Conservation (phyloP, 2,329 filamentous ascomycete species). For the Ceratocystis colombiana region DNA sequence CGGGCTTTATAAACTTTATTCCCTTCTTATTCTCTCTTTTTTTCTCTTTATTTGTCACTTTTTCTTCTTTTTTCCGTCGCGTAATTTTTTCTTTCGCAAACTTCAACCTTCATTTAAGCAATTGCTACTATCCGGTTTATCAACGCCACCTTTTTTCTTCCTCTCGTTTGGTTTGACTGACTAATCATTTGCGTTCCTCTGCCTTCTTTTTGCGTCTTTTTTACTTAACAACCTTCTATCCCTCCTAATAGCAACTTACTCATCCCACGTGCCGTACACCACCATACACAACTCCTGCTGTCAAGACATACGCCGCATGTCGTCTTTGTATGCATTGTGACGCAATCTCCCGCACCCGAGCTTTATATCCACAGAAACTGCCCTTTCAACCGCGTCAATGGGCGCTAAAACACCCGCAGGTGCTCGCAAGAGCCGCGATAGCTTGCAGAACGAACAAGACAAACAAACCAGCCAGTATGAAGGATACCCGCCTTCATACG, state of each 20-base stretch:
- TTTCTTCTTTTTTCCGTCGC: not conserved
- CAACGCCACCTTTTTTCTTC: not conserved
- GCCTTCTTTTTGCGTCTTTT: not conserved
- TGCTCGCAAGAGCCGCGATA: not conserved
- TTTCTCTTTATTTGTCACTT: not conserved
- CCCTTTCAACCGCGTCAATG: conserved; percentile 4
- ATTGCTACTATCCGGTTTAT: not conserved
- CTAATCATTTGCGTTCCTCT: not conserved
- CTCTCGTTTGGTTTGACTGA: not conserved
- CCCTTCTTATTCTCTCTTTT: not conserved
- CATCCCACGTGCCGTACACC: not conserved
- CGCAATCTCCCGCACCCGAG: not conserved
- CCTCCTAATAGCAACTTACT: not conserved
- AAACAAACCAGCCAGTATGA: not conserved
- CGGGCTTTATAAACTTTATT: conserved; percentile 11
- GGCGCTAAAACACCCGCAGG: not conserved
- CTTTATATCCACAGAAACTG: conserved; percentile 14
- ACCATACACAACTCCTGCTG: not conserved
- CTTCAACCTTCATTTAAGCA: not conserved
- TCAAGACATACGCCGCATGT: not conserved
- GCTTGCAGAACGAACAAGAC: not conserved
- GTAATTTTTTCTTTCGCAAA: not conserved
- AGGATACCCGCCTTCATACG: conserved; percentile 36
- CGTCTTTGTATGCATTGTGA: not conserved
- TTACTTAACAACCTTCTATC: not conserved